phyloP scores from a whole-genome alignment of 805 yeast genomes.

The Hagleromyces aurorensis region DNA sequence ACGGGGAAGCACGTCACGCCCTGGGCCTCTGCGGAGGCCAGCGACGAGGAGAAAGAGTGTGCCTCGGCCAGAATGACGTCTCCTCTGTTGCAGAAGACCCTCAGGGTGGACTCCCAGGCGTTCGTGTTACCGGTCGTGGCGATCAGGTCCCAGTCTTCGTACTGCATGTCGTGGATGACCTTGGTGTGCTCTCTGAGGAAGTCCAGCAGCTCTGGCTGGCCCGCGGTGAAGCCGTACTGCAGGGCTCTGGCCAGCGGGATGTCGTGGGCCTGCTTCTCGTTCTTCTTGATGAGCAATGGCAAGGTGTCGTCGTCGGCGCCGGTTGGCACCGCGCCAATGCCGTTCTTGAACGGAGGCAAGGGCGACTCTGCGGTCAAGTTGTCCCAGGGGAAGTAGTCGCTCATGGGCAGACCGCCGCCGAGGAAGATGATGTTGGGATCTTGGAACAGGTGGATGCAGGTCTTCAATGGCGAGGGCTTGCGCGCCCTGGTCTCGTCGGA shows the following conservation, averaged over 20 bases:
- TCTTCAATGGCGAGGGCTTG: conserved; percentile 70
- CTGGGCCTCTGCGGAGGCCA: conserved; percentile 71
- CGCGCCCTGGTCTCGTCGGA: conserved; percentile 76
- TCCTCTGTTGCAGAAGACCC: conserved; percentile 70
- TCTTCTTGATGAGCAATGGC: conserved; percentile 18
- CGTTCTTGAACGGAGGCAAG: conserved; percentile 68
- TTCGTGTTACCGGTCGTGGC: conserved; percentile 84
- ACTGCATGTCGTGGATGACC: conserved; percentile 37
- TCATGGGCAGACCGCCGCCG: conserved; percentile 92
- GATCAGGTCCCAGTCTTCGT: conserved; percentile 65
- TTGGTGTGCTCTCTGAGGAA: conserved; percentile 74
- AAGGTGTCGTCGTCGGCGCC: conserved; percentile 26
- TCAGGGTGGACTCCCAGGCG: conserved; percentile 73
- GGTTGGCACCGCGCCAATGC: conserved; percentile 58
- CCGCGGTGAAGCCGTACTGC: conserved; percentile 85
- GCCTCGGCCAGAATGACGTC: conserved; percentile 82
- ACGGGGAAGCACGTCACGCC: conserved; percentile 65
- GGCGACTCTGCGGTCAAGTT: conserved; percentile 64
- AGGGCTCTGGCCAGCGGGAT: conserved; percentile 76
- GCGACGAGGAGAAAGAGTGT: conserved; percentile 73
- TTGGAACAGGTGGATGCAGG: conserved; percentile 68
- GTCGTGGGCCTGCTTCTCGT: conserved; percentile 42
- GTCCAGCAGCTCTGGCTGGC: conserved; percentile 60
- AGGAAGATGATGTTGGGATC: conserved; percentile 76
- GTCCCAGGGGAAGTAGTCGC: conserved; percentile 91